Evolutionary conservation across 768 basidiomycete species (phyloP), one percentile per base, ranked within the genome.

Genomic region (Boletus vinaceobasis): DNA sequence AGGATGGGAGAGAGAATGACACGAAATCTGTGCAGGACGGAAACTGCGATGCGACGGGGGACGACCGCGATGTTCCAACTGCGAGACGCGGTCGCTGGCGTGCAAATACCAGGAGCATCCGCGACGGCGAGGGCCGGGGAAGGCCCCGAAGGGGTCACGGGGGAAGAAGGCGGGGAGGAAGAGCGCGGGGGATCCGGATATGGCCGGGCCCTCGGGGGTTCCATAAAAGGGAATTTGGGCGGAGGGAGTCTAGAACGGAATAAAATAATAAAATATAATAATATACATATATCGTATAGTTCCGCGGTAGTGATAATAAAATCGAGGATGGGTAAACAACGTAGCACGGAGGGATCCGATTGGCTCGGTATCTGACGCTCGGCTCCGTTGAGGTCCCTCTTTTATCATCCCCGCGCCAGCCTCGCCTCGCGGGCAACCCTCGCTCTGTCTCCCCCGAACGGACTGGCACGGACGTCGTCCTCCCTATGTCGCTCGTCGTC

Each of bases 11-110:
- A 23, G 14, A 39, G 19, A 27, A 33, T 54, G 48, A 55, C 50
- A 31, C 21, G 14, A 43, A 39, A 19, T 6, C 19, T 50, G 39
- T 39, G 43, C 60, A 91, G 88, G 79, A 42, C 82, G 88, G 51
- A 91, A 91, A 69, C 79, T 91, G 53, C 78, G 82, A 26, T 91
- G 89, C 71, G 84, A 88, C 64, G 88, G 87, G 3, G 75, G 70
- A 2, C 77, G 74, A 58, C 89, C 88, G 31, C 68, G 73, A 6
- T 91, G 88, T 60, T 75, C 73, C 7, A 84, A 86, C 64, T 91
- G 89, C 70, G 67, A 60, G 19, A 76, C 76, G 32, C 83, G 86
- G 37, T 73, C 73, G 46, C 70, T 75, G 53, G 60, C 68, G 31
- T 88, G 87, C 64, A 69, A 66, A 53, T 88, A 87, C 68, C 79